Evolutionary conservation across 345 rosid genomes (phyloP).

Genomic region (Acer negundo): DNA sequence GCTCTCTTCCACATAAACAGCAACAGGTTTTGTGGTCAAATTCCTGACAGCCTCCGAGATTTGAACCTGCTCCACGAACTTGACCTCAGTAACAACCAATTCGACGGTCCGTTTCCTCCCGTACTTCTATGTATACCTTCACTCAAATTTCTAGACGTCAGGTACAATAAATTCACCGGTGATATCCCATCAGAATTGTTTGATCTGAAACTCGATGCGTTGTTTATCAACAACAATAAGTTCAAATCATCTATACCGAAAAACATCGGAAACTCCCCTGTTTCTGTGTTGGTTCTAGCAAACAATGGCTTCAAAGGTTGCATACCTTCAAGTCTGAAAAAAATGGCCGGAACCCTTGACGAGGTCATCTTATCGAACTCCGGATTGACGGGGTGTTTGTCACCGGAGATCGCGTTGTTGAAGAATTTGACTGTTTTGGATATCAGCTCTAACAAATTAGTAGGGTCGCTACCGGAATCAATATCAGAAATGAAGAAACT

Average conservation of each 20-base stretch:
- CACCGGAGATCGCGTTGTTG: conserved; percentile 53
- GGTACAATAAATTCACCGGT: conserved; percentile 67
- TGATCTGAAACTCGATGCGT: conserved; percentile 72
- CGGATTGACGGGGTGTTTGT: conserved; percentile 69
- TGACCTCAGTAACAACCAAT: conserved; percentile 76
- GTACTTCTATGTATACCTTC: conserved; percentile 63
- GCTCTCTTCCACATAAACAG: conserved; percentile 80
- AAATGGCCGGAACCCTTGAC: conserved; percentile 60
- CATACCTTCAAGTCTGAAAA: conserved; percentile 61
- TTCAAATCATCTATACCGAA: conserved; percentile 61
- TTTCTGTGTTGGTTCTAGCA: conserved; percentile 77
- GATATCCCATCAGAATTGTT: conserved; percentile 57
- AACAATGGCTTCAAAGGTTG: conserved; percentile 67
- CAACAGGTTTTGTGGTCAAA: conserved; percentile 61
- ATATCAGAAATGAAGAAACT: conserved; percentile 70
- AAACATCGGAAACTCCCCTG: conserved; percentile 76
- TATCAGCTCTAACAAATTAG: conserved; percentile 63
- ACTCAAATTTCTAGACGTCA: conserved; percentile 75
- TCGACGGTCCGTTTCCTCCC: conserved; percentile 62
- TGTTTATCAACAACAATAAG: conserved; percentile 83
- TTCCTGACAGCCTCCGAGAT: conserved; percentile 50
- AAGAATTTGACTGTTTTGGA: conserved; percentile 69
- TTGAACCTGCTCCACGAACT: conserved; percentile 65
- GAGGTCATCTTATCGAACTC: conserved; percentile 56
- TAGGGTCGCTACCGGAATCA: conserved; percentile 65